Conservation (phyloP, 2,329 filamentous ascomycete genomes). For the Diaporthe citriasiana region DNA sequence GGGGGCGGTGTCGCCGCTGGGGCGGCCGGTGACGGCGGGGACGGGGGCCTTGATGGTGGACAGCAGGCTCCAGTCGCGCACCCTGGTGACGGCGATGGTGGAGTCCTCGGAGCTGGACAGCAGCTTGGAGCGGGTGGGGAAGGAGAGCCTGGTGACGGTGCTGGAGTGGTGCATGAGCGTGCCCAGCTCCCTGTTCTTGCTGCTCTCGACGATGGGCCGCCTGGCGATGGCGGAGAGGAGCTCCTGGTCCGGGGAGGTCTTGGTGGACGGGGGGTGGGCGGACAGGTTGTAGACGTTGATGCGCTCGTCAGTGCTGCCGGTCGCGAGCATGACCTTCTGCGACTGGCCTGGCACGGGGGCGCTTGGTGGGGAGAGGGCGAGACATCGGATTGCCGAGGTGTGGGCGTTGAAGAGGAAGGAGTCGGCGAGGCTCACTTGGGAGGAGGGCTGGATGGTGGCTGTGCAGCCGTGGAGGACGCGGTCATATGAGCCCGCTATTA, state of each 20-base stretch:
- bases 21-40: slow-evolving; percentile 83
- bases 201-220: slow-evolving; percentile 84
- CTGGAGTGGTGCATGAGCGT: slow-evolving; percentile 88
- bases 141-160: slow-evolving; percentile 82
- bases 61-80: slow-evolving; percentile 89
- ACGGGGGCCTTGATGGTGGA: slow-evolving; percentile 91
- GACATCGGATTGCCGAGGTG: slow-evolving; percentile 87
- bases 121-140: slow-evolving; percentile 89
- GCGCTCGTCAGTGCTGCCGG: slow-evolving; percentile 91
- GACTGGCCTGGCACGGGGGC: slow-evolving; percentile 70
- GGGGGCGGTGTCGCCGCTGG: slow-evolving; percentile 90
- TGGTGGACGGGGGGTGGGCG: slow-evolving; percentile 71
- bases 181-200: slow-evolving; percentile 89
- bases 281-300: slow-evolving; percentile 96
- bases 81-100: slow-evolving; percentile 87
- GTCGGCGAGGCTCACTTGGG: slow-evolving; percentile 81
- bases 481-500: slow-evolving; percentile 95
- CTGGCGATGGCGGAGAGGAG: slow-evolving; percentile 77
- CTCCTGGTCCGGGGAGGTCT: slow-evolving; percentile 61
- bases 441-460: slow-evolving; percentile 71
- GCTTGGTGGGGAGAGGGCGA: slow-evolving; percentile 86
- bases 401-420: slow-evolving; percentile 97
- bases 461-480: slow-evolving; percentile 91
- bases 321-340: slow-evolving; percentile 91
- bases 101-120: slow-evolving; percentile 92